Percentiles rank a stretch among this genome's conserved stretches.
Conservation (phyloP, 1,284 basidiomycete genomes). For the Rhodotorula sp. region DNA sequence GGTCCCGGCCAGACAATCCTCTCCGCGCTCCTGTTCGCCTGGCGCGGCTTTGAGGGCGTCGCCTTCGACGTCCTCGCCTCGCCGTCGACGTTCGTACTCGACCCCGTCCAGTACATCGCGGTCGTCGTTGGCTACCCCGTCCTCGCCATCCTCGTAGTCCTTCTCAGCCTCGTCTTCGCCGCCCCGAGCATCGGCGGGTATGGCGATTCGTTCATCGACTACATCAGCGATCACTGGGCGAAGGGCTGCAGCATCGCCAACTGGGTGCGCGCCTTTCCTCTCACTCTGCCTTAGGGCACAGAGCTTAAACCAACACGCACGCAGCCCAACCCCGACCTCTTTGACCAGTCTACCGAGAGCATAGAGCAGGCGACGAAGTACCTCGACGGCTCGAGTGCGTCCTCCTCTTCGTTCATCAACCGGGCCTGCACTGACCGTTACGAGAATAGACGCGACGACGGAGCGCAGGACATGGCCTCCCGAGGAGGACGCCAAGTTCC, state of each 20-base stretch:
- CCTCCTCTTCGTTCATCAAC: neutral
- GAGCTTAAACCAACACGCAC: neutral
- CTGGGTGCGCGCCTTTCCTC: slow-evolving; percentile 15
- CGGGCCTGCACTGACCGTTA: neutral
- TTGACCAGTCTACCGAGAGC: neutral
- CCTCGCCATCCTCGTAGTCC: neutral
- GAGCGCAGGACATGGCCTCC: neutral
- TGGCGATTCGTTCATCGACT: slow-evolving; percentile 11
- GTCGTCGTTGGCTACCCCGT: slow-evolving; percentile 13
- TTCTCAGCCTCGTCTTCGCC: neutral
- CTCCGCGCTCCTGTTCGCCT: neutral
- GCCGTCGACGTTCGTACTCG: slow-evolving; percentile 22
- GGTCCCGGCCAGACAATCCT: too few relatives aligned
- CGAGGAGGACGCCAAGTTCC: slow-evolving; percentile 21
- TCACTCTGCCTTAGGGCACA: neutral
- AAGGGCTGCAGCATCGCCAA: slow-evolving; percentile 22
- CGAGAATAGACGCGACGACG: slow-evolving; percentile 9
- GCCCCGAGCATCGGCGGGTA: neutral
- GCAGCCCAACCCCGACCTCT: slow-evolving; percentile 25
- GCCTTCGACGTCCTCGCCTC: slow-evolving; percentile 12
- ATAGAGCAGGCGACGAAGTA: slow-evolving; percentile 7
- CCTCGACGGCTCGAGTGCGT: slow-evolving; percentile 15
- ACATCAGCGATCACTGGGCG: slow-evolving; percentile 6
- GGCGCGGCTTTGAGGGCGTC: neutral
- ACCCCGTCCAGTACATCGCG: slow-evolving; percentile 10